Conservation (phyloP, 2,329 filamentous ascomycete species). For the Ophiobolus disseminans region DNA sequence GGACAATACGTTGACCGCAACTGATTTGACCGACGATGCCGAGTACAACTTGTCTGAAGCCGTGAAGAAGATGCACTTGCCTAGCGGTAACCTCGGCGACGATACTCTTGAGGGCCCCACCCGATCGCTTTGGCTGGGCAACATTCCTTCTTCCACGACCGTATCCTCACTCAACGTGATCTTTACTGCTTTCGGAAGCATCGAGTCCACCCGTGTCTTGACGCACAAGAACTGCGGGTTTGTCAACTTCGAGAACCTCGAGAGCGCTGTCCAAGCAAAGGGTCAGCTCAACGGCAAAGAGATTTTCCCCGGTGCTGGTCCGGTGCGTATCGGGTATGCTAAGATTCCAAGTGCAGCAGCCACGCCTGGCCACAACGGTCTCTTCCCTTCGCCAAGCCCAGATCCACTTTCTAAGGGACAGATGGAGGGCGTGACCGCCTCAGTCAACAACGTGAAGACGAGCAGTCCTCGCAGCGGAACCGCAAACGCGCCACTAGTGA, state of each 20-base stretch:
- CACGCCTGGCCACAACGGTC: conserved; percentile 85
- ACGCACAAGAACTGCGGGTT: conserved; percentile 99
- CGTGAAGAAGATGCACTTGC: conserved; percentile 73
- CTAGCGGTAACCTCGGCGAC: conserved; percentile 69
- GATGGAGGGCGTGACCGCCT: conserved; percentile 47
- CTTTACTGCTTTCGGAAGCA: conserved; percentile 90
- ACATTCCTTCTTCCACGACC: conserved; percentile 95
- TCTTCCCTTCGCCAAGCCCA: conserved; percentile 89
- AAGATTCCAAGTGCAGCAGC: conserved; percentile 90
- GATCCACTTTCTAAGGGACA: conserved; percentile 73
- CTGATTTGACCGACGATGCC: conserved; percentile 78
- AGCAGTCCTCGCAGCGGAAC: conserved; percentile 53
- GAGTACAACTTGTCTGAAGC: conserved; percentile 83
- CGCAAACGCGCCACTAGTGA: conserved; percentile 64
- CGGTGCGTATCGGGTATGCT: conserved; percentile 94
- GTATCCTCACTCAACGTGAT: conserved; percentile 94
- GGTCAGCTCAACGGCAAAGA: conserved; percentile 92
- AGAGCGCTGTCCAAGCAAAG: conserved; percentile 90
- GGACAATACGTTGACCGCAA: conserved; percentile 75
- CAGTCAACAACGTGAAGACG: conserved; percentile 42
- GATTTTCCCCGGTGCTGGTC: conserved; percentile 95
- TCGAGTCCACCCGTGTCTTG: conserved; percentile 88
- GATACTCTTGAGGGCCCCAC: conserved; percentile 90
- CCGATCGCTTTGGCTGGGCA: conserved; percentile 93
- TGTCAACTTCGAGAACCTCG: conserved; percentile 92